Evolutionary conservation across 306 rosid genomes (phyloP).

Genomic region (Pueraria montana): DNA sequence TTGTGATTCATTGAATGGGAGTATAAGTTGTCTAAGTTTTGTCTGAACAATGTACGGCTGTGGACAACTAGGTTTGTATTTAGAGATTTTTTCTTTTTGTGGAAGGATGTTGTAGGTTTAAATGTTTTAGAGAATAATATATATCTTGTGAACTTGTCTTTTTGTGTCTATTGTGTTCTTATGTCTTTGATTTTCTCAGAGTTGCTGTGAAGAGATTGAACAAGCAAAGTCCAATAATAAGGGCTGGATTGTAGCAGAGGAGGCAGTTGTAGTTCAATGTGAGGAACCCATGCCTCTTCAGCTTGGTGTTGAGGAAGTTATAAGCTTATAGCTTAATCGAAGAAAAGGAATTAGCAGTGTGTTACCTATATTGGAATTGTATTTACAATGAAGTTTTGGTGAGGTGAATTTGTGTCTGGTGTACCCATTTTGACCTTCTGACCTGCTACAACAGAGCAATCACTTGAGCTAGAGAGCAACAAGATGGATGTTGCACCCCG

Average conservation of each 20-base stretch:
- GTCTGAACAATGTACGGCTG: not conserved
- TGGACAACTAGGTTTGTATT: not conserved
- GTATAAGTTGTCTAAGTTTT: not conserved
- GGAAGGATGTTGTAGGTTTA: not conserved
- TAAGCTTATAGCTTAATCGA: constrained; percentile 5
- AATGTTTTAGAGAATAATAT: not conserved
- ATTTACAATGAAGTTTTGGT: constrained; percentile 29
- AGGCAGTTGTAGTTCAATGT: constrained; percentile 68
- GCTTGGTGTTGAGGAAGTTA: not conserved
- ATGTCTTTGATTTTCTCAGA: constrained; percentile 54
- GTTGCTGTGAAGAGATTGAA: constrained; percentile 58
- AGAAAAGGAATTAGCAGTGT: constrained; percentile 13
- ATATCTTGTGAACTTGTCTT: not conserved
- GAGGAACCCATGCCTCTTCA: constrained; percentile 58
- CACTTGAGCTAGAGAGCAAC: not conserved
- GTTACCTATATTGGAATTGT: constrained; percentile 12
- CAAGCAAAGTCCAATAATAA: constrained; percentile 49
- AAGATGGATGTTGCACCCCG: constrained; percentile 29
- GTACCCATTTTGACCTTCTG: constrained; percentile 14
- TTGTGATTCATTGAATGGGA: not conserved
- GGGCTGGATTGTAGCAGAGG: constrained; percentile 78
- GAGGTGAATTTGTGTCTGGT: constrained; percentile 7
- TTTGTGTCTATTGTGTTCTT: constrained; percentile 11
- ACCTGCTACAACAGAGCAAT: not conserved
- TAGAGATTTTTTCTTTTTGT: constrained; percentile 30